Evolutionary conservation across 768 basidiomycete genomes (phyloP).

Genomic region (Panaeolus cyanescens): DNA sequence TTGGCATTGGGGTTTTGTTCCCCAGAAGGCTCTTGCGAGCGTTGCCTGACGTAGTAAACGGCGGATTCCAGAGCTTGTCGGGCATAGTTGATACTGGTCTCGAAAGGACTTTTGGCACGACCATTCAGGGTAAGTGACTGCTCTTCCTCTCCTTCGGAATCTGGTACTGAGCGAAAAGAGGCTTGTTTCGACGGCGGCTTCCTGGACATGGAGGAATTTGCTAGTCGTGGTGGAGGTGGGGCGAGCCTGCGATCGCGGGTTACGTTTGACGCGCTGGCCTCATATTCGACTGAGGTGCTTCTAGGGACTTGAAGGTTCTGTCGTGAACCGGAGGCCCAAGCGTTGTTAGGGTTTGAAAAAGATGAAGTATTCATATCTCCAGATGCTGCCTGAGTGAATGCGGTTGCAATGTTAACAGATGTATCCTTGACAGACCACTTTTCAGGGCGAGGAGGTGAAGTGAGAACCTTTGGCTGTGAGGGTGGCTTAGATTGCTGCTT

Average conservation of each 20-base stretch:
- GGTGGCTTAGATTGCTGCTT: conserved; percentile 41
- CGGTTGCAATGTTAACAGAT: conserved; percentile 83
- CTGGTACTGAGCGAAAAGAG: conserved; percentile 63
- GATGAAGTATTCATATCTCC: conserved; percentile 36
- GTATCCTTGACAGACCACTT: conserved; percentile 81
- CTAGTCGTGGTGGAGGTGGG: conserved; percentile 44
- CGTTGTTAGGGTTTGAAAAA: conserved; percentile 53
- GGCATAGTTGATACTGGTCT: conserved; percentile 57
- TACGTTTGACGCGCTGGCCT: conserved; percentile 56
- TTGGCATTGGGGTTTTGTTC: conserved; percentile 31
- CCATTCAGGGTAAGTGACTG: conserved; percentile 27
- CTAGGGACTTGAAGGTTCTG: conserved; percentile 54
- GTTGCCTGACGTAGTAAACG: conserved; percentile 66
- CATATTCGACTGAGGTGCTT: conserved; percentile 82
- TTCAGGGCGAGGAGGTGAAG: conserved; percentile 57
- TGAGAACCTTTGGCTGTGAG: conserved; percentile 42
- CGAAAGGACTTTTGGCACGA: conserved; percentile 73
- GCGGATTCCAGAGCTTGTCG: conserved; percentile 55
- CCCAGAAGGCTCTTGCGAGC: conserved; percentile 44
- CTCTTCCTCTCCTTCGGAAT: conserved; percentile 65
- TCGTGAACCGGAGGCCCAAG: conserved; percentile 68
- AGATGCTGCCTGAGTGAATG: conserved; percentile 72
- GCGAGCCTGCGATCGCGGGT: conserved; percentile 59
- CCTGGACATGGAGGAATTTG: conserved; percentile 22
- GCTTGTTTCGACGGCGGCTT: conserved; percentile 57